These are phyloP conservation scores for Thielaviopsis cerberus DNA, from an alignment of 2,329 filamentous ascomycete genomes.

Conservation along the genomic window DNA sequence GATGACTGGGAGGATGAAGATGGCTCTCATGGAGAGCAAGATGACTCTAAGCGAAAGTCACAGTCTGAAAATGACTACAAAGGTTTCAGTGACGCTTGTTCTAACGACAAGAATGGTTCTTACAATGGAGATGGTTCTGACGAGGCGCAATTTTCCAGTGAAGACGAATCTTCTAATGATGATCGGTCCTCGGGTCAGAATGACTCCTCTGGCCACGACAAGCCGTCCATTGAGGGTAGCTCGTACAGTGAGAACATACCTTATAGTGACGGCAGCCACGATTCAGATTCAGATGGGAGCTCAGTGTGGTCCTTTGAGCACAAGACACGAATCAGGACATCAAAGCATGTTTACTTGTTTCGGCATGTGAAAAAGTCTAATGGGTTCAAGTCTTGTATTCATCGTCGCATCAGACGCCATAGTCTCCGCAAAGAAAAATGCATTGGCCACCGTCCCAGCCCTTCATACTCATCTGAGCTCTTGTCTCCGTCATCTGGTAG, in stretches of 20 bases:
- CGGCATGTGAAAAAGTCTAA: neutral
- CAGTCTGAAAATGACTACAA: neutral
- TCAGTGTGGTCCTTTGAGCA: neutral
- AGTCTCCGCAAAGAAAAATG: neutral
- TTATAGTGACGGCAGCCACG: neutral
- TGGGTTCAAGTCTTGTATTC: neutral
- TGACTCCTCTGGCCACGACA: neutral
- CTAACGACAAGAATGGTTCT: neutral
- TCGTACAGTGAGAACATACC: too few species aligned
- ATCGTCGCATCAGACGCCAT: neutral
- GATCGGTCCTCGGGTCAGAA: neutral
- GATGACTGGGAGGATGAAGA: neutral
- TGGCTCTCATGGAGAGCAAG: neutral
- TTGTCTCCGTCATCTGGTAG: too few species aligned
- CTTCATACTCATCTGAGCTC: too few species aligned
- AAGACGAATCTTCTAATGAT: neutral
- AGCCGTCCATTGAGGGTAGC: neutral
- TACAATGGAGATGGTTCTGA: too few species aligned
- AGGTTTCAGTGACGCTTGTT: neutral
- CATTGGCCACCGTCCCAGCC: neutral
- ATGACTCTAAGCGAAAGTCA: too few species aligned
- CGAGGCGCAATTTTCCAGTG: too few species aligned
- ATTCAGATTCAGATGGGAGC: neutral
- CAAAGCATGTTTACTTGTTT: neutral
- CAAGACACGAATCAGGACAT: neutral